Conservation (phyloP, 2,329 filamentous ascomycete genomes). For the Magnaporthales sp. region DNA sequence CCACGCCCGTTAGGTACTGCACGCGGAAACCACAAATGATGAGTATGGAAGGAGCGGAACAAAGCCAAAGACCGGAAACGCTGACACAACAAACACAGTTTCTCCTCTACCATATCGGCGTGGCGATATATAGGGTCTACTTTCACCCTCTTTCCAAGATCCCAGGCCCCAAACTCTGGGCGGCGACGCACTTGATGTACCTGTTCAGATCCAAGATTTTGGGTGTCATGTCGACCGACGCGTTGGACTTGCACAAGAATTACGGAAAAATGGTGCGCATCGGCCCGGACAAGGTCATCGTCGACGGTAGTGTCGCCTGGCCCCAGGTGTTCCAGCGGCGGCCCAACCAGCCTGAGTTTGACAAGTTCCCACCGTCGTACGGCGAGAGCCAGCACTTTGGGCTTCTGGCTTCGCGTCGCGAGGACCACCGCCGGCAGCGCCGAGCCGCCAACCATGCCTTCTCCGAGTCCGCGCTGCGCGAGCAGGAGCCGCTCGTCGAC, state of each 20-base stretch:
- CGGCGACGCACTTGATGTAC: slow-evolving; percentile 3
- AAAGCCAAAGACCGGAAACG: too few species aligned
- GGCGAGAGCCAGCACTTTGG: neutral
- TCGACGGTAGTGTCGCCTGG: neutral
- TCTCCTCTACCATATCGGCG: slow-evolving; percentile 5
- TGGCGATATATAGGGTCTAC: slow-evolving; percentile 3
- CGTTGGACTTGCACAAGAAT: neutral
- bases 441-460: slow-evolving; percentile 16
- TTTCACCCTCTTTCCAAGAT: slow-evolving; percentile 3
- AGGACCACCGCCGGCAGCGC: slow-evolving; percentile 14
- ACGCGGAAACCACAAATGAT: too few species aligned
- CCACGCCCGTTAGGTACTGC: too few species aligned
- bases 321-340: neutral
- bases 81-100: neutral
- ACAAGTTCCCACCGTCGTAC: neutral
- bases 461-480: slow-evolving; percentile 16
- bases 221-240: neutral
- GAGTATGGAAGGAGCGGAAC: too few species aligned
- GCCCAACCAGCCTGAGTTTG: neutral
- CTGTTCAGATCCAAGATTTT: neutral
- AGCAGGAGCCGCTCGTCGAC: slow-evolving; percentile 17
- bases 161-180: slow-evolving; percentile 21
- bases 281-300: neutral
- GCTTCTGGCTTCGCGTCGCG: slow-evolving; percentile 16
- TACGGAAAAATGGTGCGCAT: slow-evolving; percentile 5